A percentile compares a stretch with the other conserved stretches of the same genome.
phyloP scores from a whole-genome alignment of 495 filamentous ascomycete species.

The Neurospora sp. region DNA sequence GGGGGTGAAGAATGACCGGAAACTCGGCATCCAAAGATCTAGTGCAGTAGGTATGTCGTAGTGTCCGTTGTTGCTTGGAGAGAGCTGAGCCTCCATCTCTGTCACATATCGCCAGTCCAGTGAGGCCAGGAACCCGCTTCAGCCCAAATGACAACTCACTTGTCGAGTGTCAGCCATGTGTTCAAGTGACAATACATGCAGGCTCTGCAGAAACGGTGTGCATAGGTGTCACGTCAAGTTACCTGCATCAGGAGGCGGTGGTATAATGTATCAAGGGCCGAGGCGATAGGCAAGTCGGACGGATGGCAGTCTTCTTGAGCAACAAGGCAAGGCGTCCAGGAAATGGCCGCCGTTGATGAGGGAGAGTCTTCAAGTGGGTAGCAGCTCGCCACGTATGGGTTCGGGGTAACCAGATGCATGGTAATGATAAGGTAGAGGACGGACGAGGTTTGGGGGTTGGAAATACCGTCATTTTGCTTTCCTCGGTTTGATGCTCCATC shows the following conservation, averaged over 20 bases:
- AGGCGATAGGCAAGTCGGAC: background rate
- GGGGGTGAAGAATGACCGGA: background rate
- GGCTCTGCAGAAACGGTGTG: background rate
- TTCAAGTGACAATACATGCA: background rate
- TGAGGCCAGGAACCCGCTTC: background rate
- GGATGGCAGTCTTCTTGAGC: background rate
- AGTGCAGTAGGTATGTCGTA: background rate
- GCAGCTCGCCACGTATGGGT: background rate
- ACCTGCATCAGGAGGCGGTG: background rate
- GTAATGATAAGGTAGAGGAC: background rate
- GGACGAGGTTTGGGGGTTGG: background rate
- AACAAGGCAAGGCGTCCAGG: background rate
- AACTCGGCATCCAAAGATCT: background rate
- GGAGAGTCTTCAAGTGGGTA: background rate
- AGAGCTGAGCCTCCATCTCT: background rate
- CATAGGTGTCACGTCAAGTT: background rate
- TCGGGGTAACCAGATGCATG: background rate
- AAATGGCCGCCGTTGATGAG: background rate
- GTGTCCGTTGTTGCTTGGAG: background rate
- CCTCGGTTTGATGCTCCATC: background rate
- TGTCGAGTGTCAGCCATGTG: background rate
- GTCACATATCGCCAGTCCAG: background rate
- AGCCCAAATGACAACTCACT: background rate
- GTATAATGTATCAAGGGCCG: background rate
- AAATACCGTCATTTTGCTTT: background rate